phyloP scores from a whole-genome alignment of 1,284 basidiomycete species.

The Irpex sp. region DNA sequence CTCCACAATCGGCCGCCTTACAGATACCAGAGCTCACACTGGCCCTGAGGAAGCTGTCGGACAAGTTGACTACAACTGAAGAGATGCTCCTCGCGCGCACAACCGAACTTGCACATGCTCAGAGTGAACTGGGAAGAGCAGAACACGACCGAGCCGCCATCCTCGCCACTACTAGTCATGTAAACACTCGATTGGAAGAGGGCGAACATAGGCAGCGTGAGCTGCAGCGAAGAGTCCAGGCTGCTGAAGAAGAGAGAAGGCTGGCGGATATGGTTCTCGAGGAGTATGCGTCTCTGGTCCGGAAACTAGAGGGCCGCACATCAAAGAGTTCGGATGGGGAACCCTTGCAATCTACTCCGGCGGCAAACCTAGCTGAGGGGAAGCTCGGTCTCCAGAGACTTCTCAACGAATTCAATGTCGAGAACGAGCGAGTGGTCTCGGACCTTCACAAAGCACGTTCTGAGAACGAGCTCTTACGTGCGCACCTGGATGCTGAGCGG shows the following conservation, averaged over 20 bases:
- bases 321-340: conserved; percentile 21
- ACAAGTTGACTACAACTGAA: conserved; percentile 61
- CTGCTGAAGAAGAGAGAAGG: conserved; percentile 51
- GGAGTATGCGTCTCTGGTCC: conserved; percentile 70
- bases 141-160: conserved; percentile 45
- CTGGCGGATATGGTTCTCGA: conserved; percentile 61
- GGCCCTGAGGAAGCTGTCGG: conserved; percentile 61
- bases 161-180: conserved; percentile 45
- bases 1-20: conserved; percentile 39
- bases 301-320: conserved; percentile 47
- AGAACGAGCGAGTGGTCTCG: conserved; percentile 42
- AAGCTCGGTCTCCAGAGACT: conserved; percentile 47
- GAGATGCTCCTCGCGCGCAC: conserved; percentile 47
- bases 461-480: conserved; percentile 40
- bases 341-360: conserved; percentile 24
- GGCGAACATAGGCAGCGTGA: conserved; percentile 42
- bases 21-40: conserved; percentile 63
- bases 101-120: conserved; percentile 39
- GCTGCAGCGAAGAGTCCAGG: conserved; percentile 37
- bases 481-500: conserved; percentile 45
- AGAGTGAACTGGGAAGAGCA: conserved; percentile 40
- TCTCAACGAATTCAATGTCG: conserved; percentile 45
- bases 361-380: conserved; percentile 43
- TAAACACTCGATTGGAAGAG: conserved; percentile 50
- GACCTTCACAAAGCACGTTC: conserved; percentile 43